Evolutionary conservation across 371 early-diverging fungal genomes (phyloP), one percentile per base, ranked within the genome.

Genomic region (Mortierella sp.): DNA sequence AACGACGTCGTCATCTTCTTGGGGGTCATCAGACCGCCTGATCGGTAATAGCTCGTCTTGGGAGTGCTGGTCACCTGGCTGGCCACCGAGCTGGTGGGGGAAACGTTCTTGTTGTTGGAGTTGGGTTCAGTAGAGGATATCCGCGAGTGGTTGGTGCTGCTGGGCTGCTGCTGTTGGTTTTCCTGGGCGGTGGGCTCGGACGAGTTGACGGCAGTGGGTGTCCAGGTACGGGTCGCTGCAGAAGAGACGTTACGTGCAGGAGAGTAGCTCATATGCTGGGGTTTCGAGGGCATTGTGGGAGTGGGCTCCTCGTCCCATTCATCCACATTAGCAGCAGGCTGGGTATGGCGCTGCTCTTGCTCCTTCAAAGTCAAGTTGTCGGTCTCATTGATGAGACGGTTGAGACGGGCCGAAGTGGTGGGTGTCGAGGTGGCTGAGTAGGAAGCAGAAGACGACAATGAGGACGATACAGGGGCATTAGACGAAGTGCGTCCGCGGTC

Each of bases 241-340:
- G 83, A 71, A 13, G 83, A 83, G 1, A 72, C 77, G 51, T 79
- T 67, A 34, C 77, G 77, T 26, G 83, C 75, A 13, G 80, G 74
- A 43, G 64, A 69, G 51, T 81, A 80, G 71, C 71, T 85, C 55
- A 81, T 2, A 50, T 74, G 78, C 48, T 73, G 75, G 64, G 81
- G 76, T 51, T 67, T 81, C 0, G 85, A 84, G 31, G 81, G 81
- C 44, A 80, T 77, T n/a, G 48, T 80, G 3, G 85, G 85, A 0
- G 85, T 84, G n/a, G 85, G 85, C n/a, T 84, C 85, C 74, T 80
- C 85, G 26, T 84, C 85, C 85, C 85, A 84, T 46, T 84, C 85
- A 31, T 84, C 85, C 4, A 51, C 57, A 26, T 55, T 28, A n/a
- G 34, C 51, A 31, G 61, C 26, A 31, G 71, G 61, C 59, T 80